Percentiles rank a stretch among this genome's conserved stretches.
phyloP scores from a whole-genome alignment of 2,329 filamentous ascomycete species.

The Intubia oerlemansii region DNA sequence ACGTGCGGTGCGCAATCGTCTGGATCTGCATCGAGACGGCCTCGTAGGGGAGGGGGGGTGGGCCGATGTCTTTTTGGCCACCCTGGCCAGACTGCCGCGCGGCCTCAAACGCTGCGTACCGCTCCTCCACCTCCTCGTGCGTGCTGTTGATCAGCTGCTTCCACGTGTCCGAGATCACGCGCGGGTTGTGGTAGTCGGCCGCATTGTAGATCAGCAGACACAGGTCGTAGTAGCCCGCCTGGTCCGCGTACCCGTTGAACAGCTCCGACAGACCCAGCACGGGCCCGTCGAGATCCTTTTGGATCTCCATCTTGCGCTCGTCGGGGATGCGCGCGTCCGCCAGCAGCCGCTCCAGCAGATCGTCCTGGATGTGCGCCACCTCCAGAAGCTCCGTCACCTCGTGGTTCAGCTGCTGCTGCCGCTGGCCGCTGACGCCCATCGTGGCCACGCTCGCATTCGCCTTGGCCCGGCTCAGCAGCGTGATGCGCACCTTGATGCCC shows the following conservation, averaged over 20 bases:
- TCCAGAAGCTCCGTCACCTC: slow-evolving; percentile 74
- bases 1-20: slow-evolving; percentile 42
- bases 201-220: slow-evolving; percentile 82
- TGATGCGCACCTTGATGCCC: slow-evolving; percentile 69
- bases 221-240: slow-evolving; percentile 74
- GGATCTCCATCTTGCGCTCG: slow-evolving; percentile 41
- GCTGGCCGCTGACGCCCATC: slow-evolving; percentile 53
- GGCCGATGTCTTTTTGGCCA: slow-evolving; percentile 11
- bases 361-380: slow-evolving; percentile 86
- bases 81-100: slow-evolving; percentile 13
- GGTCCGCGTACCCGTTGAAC: slow-evolving; percentile 83
- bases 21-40: slow-evolving; percentile 41
- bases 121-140: slow-evolving; percentile 32
- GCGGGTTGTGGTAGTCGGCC: slow-evolving; percentile 74
- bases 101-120: slow-evolving; percentile 15
- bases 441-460: slow-evolving; percentile 78
- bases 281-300: slow-evolving; percentile 50
- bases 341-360: slow-evolving; percentile 59
- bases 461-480: slow-evolving; percentile 75
- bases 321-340: slow-evolving; percentile 47
- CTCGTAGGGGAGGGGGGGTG: slow-evolving; percentile 43
- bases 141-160: slow-evolving; percentile 54
- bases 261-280: slow-evolving; percentile 63
- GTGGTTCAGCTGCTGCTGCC: slow-evolving; percentile 68
- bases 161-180: slow-evolving; percentile 74